A percentile compares a stretch with the other conserved stretches of the same genome.
Conservation (phyloP, 2,329 filamentous ascomycete genomes). For the Fusarium sp. region DNA sequence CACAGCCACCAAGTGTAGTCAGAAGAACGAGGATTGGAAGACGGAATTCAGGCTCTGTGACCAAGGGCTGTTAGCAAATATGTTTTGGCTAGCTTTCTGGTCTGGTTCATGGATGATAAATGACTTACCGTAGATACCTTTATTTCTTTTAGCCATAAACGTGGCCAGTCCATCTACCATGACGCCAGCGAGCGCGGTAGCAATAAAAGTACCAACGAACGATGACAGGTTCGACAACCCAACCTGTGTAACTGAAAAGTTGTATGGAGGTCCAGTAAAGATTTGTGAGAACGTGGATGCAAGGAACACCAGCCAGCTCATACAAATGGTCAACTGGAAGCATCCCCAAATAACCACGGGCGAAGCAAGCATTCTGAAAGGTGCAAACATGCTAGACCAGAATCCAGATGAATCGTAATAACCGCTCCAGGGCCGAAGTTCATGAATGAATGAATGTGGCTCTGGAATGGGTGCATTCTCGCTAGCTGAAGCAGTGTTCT, state of each 20-base stretch:
- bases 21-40: background rate
- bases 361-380: background rate
- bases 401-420: background rate
- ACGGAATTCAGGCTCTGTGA: background rate
- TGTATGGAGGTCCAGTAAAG: background rate
- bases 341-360: background rate
- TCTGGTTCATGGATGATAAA: fast-evolving
- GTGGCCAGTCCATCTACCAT: background rate
- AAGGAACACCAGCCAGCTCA: background rate
- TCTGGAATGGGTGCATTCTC: fast-evolving
- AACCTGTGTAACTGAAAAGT: background rate
- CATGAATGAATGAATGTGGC: background rate
- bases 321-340: background rate
- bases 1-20: background rate
- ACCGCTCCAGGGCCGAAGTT: background rate
- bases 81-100: background rate
- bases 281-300: background rate
- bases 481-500: background rate
- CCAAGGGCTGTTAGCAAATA: fast-evolving
- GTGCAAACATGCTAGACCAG: background rate
- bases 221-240: background rate
- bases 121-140: background rate
- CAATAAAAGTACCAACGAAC: background rate
- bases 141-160: background rate
- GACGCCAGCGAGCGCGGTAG: background rate